Evolutionary conservation across 371 early-diverging fungal genomes (phyloP), one percentile per base, ranked within the genome.

Genomic region (Apophysomyces elegans): DNA sequence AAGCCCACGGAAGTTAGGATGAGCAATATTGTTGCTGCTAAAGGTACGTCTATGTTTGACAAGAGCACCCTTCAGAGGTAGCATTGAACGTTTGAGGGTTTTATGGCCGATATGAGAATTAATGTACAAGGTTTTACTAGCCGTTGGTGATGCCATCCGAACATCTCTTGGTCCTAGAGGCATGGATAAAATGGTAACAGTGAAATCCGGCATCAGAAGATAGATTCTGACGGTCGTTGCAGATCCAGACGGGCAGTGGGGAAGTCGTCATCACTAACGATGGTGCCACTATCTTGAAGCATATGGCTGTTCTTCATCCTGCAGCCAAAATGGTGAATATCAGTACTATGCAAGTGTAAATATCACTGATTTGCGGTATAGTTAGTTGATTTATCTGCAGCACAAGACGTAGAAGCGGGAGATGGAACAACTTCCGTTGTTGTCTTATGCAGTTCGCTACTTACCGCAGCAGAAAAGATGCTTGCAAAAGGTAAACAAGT

Each of bases 391-490:
- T 77, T 99, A 64, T 97, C 98, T 32, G 94, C 95, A 57, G 95
- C 99, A 36, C 99, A 99, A 85, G 99, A 99, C 85, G 91, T 96
- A 37, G 98, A 96, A 77, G 98, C 99, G 59, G 99, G 99, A 67
- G 99, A 99, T 77, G 99, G 99, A 62, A 99, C 99, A 12, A 99
- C 99, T 4, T 96, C 97, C 13, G 99, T 99, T 32, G 99, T 99
- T 32, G 96, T 99, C 9, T 80, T 99, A 58, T 93, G 95, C 58
- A 96, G 99, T 63, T 90, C 92, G 26, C 72, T 99, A 66, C 84
- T 99, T 36, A 73, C 87, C 35, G 95, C 94, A 43, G 93, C 96
- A 21, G 93, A 95, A 68, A 90, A 91, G 81, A 85, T 98, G 76
- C 81, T 99, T 44, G 86, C 83, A 70, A 94, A 93, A 81, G 97